phyloP scores from a whole-genome alignment of 352 stramenopile species.

The Globisporangium barbulae region DNA sequence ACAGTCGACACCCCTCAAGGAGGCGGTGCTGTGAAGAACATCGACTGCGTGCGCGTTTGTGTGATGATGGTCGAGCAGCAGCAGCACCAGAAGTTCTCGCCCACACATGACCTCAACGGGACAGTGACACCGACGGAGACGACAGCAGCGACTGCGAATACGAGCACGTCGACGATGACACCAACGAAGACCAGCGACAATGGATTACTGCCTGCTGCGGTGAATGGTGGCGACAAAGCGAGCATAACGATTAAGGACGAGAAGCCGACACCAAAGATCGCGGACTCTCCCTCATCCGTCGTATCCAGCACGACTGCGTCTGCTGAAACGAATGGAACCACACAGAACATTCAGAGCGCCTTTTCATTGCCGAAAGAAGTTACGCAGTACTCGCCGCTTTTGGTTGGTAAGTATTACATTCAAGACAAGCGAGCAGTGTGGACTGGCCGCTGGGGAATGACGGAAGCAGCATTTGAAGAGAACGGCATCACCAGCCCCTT shows the following conservation, averaged over 20 bases:
- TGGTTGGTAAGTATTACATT: slow-evolving; percentile 83
- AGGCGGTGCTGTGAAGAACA: slow-evolving; percentile 7
- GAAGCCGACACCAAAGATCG: neutral
- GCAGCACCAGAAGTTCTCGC: slow-evolving; percentile 29
- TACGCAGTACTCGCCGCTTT: slow-evolving; percentile 63
- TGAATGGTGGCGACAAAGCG: slow-evolving; percentile 8
- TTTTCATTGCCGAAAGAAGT: slow-evolving; percentile 44
- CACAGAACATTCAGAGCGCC: slow-evolving; percentile 6
- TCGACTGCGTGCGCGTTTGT: slow-evolving; percentile 49
- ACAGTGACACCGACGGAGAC: slow-evolving; percentile 19
- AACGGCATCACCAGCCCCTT: slow-evolving; percentile 80
- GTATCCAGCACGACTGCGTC: neutral
- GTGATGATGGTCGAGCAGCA: slow-evolving; percentile 67
- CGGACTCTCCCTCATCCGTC: neutral
- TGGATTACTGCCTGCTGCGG: slow-evolving; percentile 1
- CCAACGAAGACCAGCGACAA: slow-evolving; percentile 14
- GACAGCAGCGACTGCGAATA: slow-evolving; percentile 21
- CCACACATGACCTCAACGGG: slow-evolving; percentile 21
- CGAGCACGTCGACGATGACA: slow-evolving; percentile 20
- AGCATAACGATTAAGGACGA: slow-evolving; percentile 4
- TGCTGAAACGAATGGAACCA: neutral
- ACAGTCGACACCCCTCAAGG: slow-evolving; percentile 26
- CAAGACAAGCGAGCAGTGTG: slow-evolving; percentile 79
- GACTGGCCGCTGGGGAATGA: slow-evolving; percentile 84
- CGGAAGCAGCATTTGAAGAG: slow-evolving; percentile 64